These are phyloP conservation scores for Cordyceps farinosa DNA, from an alignment of 2,329 filamentous ascomycete genomes.

Conservation along the genomic window DNA sequence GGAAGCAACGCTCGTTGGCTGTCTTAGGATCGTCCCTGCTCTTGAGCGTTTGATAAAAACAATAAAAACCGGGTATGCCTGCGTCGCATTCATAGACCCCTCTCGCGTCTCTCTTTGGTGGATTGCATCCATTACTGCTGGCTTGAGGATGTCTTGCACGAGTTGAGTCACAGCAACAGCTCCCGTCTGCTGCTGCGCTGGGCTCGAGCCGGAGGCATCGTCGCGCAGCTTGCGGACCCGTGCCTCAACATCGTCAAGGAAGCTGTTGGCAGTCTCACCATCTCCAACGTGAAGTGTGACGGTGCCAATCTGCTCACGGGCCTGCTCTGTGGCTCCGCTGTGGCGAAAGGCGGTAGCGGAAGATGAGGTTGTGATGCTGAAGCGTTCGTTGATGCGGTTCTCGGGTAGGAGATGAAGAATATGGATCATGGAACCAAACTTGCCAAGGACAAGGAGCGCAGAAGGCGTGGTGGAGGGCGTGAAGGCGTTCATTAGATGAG, in stretches of 20 bases:
- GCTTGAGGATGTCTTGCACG: not conserved
- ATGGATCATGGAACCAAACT: not conserved
- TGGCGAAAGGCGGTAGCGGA: not conserved
- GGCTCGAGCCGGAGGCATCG: not conserved
- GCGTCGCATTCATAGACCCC: not conserved
- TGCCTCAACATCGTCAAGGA: constrained; percentile 10
- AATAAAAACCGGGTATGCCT: constrained; percentile 1
- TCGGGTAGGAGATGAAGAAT: constrained; percentile 9
- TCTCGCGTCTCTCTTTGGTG: constrained; percentile 1
- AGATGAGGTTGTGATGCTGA: not conserved
- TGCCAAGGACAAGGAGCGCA: constrained; percentile 10
- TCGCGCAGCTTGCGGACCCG: not conserved
- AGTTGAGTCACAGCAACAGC: constrained; percentile 5
- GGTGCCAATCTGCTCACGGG: constrained; percentile 10
- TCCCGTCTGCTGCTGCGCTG: constrained; percentile 6
- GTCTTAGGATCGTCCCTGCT: constrained; percentile 5
- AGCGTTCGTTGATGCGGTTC: constrained; percentile 2
- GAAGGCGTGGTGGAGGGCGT: not conserved
- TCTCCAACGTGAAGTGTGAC: constrained; percentile 13
- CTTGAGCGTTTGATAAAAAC: constrained; percentile 2
- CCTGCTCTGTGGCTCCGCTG: constrained; percentile 1
- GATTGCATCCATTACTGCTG: constrained; percentile 2
- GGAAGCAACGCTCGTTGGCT: not conserved
- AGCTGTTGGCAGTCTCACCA: constrained; percentile 9
- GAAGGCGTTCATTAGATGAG: not conserved